Percentiles rank a stretch among this genome's conserved stretches.
Conservation (phyloP, 2,329 filamentous ascomycete genomes). For the Aspergillus sp. region DNA sequence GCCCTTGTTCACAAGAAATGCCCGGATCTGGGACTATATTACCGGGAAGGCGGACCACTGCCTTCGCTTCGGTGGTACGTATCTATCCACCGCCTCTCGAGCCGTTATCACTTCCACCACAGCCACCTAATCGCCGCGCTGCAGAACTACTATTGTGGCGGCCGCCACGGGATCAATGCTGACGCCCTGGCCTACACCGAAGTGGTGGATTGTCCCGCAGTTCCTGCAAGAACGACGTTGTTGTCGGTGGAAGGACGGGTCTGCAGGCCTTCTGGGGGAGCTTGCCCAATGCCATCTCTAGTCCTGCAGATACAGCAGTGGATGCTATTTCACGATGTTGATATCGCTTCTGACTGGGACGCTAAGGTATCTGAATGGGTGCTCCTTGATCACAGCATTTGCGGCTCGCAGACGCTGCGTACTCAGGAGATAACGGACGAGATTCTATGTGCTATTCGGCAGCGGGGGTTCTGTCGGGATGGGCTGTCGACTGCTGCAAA, state of each 20-base stretch:
- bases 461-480: not conserved
- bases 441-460: not conserved
- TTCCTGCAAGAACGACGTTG: not conserved
- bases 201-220: not conserved
- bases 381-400: no score
- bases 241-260: conserved; percentile 1
- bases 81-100: no score
- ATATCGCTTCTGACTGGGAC: no score
- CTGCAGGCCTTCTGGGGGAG: not conserved
- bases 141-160: not conserved
- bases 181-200: not conserved
- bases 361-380: no score
- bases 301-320: conserved; percentile 2
- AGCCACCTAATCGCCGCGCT: not conserved
- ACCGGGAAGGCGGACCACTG: no score
- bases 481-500: not conserved
- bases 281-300: not conserved
- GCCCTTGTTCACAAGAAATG: no score
- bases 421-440: not conserved
- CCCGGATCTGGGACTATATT: no score
- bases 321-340: not conserved
- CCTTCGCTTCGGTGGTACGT: no score
- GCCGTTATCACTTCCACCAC: not conserved
- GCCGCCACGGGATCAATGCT: not conserved
- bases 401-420: not conserved